A percentile compares a stretch with the other conserved stretches of the same genome.
Evolutionary conservation across 2,329 filamentous ascomycete species (phyloP).

Genomic region (Spiromastix sp.): DNA sequence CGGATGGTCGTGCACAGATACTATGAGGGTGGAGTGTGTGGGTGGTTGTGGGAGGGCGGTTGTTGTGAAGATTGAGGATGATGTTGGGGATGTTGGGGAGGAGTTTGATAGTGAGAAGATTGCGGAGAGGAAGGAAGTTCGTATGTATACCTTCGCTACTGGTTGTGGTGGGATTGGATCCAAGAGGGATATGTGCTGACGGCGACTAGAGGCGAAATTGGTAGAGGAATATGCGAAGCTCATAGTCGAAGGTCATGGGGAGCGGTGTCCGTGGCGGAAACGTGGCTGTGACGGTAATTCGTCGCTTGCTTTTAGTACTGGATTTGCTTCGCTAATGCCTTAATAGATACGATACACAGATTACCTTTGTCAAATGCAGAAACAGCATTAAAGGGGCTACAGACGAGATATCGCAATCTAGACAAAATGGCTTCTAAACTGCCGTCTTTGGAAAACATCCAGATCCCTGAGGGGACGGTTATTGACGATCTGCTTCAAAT

Average conservation of each 20-base stretch:
- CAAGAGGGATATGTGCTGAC: not conserved
- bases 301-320: not conserved
- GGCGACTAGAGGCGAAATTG: conserved; percentile 48
- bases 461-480: conserved; percentile 22
- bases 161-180: conserved; percentile 1
- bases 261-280: conserved; percentile 76
- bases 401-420: conserved; percentile 53
- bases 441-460: conserved; percentile 21
- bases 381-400: conserved; percentile 47
- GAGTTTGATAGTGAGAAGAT: conserved; percentile 33
- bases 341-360: conserved; percentile 52
- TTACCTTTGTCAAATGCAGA: conserved; percentile 54
- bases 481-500: conserved; percentile 21
- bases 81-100: conserved; percentile 46
- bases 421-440: conserved; percentile 27
- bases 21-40: conserved; percentile 71
- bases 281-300: conserved; percentile 71
- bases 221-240: conserved; percentile 66
- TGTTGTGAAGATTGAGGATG: conserved; percentile 64
- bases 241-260: conserved; percentile 64
- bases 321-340: conserved; percentile 11
- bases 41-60: conserved; percentile 76
- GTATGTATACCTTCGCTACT: conserved; percentile 19
- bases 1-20: conserved; percentile 78
- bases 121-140: conserved; percentile 32